A percentile compares a stretch with the other conserved stretches of the same genome.
phyloP scores from a whole-genome alignment of 352 stramenopile genomes.

The Phytophthora podocarpi region DNA sequence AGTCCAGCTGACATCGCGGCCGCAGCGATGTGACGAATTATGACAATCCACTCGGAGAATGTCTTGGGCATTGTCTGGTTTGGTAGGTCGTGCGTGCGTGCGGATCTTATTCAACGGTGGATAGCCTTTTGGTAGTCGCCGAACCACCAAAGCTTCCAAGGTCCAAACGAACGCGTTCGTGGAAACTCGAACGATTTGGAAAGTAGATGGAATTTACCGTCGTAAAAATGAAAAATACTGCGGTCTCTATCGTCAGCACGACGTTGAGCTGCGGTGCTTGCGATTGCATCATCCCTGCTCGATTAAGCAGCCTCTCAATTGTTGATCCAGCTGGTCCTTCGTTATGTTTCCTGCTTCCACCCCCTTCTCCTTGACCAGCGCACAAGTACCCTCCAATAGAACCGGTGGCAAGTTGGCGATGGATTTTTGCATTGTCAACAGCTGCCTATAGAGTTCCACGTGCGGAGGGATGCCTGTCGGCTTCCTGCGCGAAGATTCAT shows the following conservation, averaged over 20 bases:
- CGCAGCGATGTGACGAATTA: no score
- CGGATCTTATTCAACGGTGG: constrained; percentile 9
- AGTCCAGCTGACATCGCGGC: no score
- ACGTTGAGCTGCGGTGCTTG: no score
- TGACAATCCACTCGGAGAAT: no score
- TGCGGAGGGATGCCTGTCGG: constrained; percentile 16
- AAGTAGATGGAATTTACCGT: no score
- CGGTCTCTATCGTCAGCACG: no score
- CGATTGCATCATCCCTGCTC: no score
- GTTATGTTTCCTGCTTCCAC: constrained; percentile 13
- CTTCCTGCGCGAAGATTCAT: constrained; percentile 2
- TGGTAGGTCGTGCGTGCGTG: no score
- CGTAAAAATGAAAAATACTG: no score
- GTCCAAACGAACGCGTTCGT: constrained; percentile 2
- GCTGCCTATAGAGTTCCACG: constrained; percentile 15
- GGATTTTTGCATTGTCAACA: background rate
- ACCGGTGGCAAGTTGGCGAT: constrained; percentile 12
- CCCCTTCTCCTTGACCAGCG: constrained; percentile 7
- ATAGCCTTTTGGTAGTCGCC: constrained; percentile 20
- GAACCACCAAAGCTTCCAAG: constrained; percentile 18
- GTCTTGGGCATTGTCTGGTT: no score
- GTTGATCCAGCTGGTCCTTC: constrained; percentile 1
- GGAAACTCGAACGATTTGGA: constrained; percentile 18
- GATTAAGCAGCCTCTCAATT: no score
- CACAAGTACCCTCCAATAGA: constrained; percentile 3